Conservation (phyloP, 768 basidiomycete species). For the Boletus tomentosulus region DNA sequence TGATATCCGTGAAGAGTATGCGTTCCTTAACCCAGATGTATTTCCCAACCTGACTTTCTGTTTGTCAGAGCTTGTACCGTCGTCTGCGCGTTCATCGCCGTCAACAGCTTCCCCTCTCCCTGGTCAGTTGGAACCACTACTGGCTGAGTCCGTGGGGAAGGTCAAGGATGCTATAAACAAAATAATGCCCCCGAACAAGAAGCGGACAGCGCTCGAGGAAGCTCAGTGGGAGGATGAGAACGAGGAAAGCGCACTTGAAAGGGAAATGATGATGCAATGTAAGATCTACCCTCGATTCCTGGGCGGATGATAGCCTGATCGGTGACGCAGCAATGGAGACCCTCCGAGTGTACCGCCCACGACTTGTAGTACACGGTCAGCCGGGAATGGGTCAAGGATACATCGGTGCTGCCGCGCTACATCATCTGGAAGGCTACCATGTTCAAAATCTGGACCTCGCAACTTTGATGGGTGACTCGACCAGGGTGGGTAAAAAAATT, state of each 20-base stretch:
- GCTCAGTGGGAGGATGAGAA: slow-evolving; percentile 87
- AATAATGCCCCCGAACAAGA: slow-evolving; percentile 78
- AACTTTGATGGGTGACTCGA: slow-evolving; percentile 81
- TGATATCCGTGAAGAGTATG: slow-evolving; percentile 95
- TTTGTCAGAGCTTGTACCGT: slow-evolving; percentile 80
- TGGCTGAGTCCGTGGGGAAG: slow-evolving; percentile 61
- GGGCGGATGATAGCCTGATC: background rate
- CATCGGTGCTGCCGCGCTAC: slow-evolving; percentile 85
- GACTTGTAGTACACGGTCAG: slow-evolving; percentile 77
- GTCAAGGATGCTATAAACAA: slow-evolving; percentile 69
- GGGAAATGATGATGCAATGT: slow-evolving; percentile 89
- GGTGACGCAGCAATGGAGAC: slow-evolving; percentile 76
- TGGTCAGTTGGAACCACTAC: slow-evolving; percentile 73
- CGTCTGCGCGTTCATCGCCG: slow-evolving; percentile 87
- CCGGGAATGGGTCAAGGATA: slow-evolving; percentile 89
- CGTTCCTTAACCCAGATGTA: background rate
- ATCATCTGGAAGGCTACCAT: slow-evolving; percentile 94
- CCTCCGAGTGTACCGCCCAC: slow-evolving; percentile 83
- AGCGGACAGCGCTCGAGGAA: slow-evolving; percentile 83
- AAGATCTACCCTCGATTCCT: slow-evolving; percentile 22
- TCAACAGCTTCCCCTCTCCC: slow-evolving; percentile 85
- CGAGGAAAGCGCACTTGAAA: slow-evolving; percentile 80
- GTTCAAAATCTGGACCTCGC: slow-evolving; percentile 93
- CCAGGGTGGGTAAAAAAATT: slow-evolving; percentile 55
- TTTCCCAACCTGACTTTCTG: slow-evolving; percentile 1